Evolutionary conservation across 176 grass and related monocot genomes (phyloP).

Genomic region (Leersia perrieri): DNA sequence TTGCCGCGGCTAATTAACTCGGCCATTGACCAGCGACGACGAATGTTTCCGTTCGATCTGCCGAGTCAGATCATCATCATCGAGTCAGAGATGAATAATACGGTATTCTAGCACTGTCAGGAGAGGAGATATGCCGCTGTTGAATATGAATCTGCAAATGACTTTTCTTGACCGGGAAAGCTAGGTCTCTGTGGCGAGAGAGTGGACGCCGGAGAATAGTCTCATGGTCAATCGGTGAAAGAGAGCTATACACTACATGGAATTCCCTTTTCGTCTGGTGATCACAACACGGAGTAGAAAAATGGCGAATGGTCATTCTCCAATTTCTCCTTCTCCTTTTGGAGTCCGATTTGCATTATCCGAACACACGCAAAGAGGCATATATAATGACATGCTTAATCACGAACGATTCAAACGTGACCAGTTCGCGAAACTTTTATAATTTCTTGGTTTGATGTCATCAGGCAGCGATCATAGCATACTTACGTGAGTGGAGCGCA

Average conservation of each 20-base stretch:
- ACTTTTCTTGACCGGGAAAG: conserved; percentile 14
- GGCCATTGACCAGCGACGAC: neutral
- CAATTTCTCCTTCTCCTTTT: neutral
- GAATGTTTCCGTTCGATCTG: neutral
- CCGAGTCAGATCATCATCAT: neutral
- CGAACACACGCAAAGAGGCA: neutral
- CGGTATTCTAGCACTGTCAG: neutral
- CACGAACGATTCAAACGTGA: neutral
- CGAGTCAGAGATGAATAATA: neutral
- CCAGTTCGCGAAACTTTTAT: neutral
- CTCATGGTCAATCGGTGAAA: neutral
- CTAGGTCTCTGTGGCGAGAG: neutral
- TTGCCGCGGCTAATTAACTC: neutral
- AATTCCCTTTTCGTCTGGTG: neutral
- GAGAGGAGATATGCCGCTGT: neutral
- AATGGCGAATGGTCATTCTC: neutral
- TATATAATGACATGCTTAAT: neutral
- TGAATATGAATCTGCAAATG: neutral
- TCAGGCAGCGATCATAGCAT: neutral
- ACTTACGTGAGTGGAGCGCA: neutral
- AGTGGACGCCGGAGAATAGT: neutral
- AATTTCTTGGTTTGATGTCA: neutral
- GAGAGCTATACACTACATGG: no score
- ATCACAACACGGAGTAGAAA: neutral
- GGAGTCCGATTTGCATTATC: neutral